Percentiles rank a stretch among this genome's conserved stretches.
Conservation (phyloP, 2,329 filamentous ascomycete species). For the Colletotrichum scovillei region DNA sequence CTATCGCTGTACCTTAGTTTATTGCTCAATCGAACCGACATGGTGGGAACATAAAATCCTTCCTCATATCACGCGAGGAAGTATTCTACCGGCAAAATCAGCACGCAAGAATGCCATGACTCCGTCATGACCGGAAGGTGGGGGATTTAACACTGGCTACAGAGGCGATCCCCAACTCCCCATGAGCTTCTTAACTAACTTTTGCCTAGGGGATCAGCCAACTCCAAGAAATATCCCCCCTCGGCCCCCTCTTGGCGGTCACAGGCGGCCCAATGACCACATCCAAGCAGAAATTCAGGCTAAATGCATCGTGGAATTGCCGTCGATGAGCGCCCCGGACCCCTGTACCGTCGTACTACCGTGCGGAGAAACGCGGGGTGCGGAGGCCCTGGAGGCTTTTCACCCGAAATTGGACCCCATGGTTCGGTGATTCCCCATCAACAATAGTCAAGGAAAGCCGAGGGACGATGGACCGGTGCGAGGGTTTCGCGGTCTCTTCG, state of each 20-base stretch:
- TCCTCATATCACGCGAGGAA: not conserved
- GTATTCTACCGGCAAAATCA: not conserved
- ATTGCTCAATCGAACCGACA: not conserved
- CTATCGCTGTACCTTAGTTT: not conserved
- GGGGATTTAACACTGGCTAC: too few relatives aligned
- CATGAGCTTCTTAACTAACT: not conserved
- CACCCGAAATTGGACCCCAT: not conserved
- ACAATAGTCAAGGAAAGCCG: not conserved
- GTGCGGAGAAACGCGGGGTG: constrained; percentile 4
- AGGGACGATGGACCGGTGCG: not conserved
- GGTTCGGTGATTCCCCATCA: not conserved
- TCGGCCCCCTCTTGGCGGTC: not conserved
- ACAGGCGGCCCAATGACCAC: not conserved
- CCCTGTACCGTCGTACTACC: not conserved
- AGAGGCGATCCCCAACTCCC: not conserved
- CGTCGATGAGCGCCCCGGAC: not conserved
- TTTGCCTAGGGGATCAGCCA: not conserved
- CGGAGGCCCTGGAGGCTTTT: not conserved
- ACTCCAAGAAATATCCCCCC: not conserved
- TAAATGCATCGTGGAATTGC: not conserved
- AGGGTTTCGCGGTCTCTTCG: not conserved
- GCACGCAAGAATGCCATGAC: not conserved
- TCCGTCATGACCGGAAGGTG: not conserved
- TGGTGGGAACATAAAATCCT: not conserved
- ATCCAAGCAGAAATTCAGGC: not conserved